Evolutionary conservation across 495 filamentous ascomycete genomes (phyloP).

Genomic region (Glonium stellatum): DNA sequence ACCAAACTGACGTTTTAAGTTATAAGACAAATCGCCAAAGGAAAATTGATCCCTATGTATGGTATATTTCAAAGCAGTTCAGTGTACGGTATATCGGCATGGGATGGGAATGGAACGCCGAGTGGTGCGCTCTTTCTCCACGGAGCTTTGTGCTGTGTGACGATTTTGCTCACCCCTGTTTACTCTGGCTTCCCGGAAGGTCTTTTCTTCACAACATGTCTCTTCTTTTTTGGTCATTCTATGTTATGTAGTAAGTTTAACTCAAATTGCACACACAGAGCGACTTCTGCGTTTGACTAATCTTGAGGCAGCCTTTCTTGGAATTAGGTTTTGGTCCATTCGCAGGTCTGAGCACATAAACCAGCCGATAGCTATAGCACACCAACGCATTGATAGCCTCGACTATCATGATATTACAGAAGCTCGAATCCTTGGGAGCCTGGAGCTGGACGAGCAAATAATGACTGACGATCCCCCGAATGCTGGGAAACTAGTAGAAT

Average conservation of each 20-base stretch:
- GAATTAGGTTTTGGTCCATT: not conserved
- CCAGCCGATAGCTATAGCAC: not conserved
- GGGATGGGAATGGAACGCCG: not conserved
- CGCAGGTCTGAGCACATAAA: not conserved
- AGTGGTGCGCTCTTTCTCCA: not conserved
- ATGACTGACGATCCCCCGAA: too few species aligned
- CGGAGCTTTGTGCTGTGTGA: not conserved
- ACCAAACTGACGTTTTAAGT: not conserved
- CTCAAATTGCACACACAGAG: not conserved
- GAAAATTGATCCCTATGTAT: not conserved
- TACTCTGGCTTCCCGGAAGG: not conserved
- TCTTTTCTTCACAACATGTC: not conserved
- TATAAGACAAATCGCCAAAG: not conserved
- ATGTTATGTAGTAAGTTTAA: not conserved
- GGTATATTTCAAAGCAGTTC: not conserved
- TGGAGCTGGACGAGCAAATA: too few species aligned
- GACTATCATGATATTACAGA: not conserved
- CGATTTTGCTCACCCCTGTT: not conserved
- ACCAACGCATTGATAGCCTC: too few species aligned
- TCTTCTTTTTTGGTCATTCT: not conserved
- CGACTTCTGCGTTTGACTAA: not conserved
- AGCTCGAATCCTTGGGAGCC: not conserved
- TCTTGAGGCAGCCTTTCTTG: not conserved
- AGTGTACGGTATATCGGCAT: not conserved
- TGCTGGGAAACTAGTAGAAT: too few species aligned